Evolutionary conservation across 345 rosid species (phyloP).

Genomic region (Salix exigua): DNA sequence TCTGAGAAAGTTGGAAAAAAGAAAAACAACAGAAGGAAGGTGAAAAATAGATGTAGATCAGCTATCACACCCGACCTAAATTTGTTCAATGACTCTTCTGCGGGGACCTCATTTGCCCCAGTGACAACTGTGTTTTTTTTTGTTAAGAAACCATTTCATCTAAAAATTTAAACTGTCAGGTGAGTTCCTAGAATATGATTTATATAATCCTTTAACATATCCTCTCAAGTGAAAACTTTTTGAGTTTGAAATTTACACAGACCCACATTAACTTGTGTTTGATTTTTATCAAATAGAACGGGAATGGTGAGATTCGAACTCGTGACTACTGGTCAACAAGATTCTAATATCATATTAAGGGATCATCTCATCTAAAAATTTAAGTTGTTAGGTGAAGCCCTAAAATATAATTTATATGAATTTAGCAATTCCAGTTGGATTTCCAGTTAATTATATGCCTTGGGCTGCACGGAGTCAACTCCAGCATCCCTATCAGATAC

Average conservation of each 20-base stretch:
- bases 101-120: conserved; percentile 29
- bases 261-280: no score
- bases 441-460: conserved; percentile 40
- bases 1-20: conserved; percentile 38
- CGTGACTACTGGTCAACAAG: no score
- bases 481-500: conserved; percentile 41
- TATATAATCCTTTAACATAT: no score
- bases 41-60: conserved; percentile 31
- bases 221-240: no score
- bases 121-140: conserved; percentile 32
- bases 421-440: conserved; percentile 31
- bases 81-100: conserved; percentile 22
- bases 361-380: no score
- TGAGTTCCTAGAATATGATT: no score
- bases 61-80: conserved; percentile 18
- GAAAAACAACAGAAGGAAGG: conserved; percentile 52
- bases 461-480: conserved; percentile 46
- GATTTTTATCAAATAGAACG: no score
- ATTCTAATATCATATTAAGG: no score
- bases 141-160: not conserved
- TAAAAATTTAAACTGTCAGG: no score
- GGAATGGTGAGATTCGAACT: no score
- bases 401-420: not conserved
- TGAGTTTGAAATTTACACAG: no score
- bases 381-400: no score